Evolutionary conservation across 192 early-diverging fungal species (phyloP).

Genomic region (Entophlyctis helioformis): DNA sequence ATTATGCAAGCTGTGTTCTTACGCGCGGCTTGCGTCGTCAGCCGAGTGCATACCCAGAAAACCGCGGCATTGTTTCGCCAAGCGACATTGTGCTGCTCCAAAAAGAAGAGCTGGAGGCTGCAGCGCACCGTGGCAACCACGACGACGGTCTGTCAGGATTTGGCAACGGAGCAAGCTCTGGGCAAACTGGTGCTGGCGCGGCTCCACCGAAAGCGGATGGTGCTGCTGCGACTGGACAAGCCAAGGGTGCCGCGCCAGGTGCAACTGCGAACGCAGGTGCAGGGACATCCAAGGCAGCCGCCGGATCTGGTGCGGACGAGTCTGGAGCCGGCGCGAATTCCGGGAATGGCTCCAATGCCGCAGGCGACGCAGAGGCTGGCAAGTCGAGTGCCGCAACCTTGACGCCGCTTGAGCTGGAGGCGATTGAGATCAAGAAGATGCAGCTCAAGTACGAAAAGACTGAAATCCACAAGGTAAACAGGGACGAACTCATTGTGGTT

Average conservation of each 20-base stretch:
- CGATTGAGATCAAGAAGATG: constrained; percentile 19
- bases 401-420: constrained; percentile 17
- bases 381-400: no score
- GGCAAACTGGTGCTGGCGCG: constrained; percentile 6
- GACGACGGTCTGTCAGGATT: constrained; percentile 30
- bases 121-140: constrained; percentile 9
- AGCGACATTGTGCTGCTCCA: constrained; percentile 31
- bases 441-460: constrained; percentile 19
- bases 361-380: no score
- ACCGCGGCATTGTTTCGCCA: constrained; percentile 27
- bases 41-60: constrained; percentile 31
- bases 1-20: neutral
- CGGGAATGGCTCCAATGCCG: no score
- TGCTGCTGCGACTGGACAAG: constrained; percentile 2
- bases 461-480: constrained; percentile 20
- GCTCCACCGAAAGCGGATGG: constrained; percentile 9
- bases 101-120: constrained; percentile 18
- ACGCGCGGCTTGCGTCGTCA: constrained; percentile 1
- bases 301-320: no score
- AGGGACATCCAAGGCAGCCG: no score
- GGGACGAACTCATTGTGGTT: no score
- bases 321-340: no score
- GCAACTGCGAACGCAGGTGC: neutral
- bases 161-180: no score
- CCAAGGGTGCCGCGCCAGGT: neutral